Evolutionary conservation across 768 basidiomycete genomes (phyloP).

Genomic region (Suillus subaureus): DNA sequence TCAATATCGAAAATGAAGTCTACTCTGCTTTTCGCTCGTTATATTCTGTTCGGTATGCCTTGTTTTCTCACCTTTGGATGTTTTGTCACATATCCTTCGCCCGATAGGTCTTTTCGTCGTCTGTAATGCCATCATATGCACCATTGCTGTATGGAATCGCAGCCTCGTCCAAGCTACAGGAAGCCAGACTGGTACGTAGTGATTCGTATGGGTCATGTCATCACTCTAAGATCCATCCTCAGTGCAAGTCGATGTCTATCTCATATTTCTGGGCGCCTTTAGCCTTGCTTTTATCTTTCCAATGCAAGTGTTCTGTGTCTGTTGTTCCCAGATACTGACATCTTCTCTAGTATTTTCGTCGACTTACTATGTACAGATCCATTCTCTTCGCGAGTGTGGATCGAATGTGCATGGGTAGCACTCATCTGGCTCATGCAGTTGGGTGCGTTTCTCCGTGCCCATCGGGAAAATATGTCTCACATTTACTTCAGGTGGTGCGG

Average conservation of each 20-base stretch:
- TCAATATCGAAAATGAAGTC: conserved; percentile 41
- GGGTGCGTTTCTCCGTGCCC: conserved; percentile 41
- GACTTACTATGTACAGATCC: conserved; percentile 56
- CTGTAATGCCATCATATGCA: conserved; percentile 66
- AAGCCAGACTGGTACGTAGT: conserved; percentile 41
- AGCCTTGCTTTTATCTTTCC: conserved; percentile 60
- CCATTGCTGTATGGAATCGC: conserved; percentile 70
- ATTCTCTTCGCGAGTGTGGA: conserved; percentile 66
- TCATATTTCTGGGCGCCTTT: conserved; percentile 59
- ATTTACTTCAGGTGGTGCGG: conserved; percentile 50
- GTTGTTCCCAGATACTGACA: conserved; percentile 7
- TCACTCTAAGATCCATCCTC: conserved; percentile 15
- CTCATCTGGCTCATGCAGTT: conserved; percentile 61
- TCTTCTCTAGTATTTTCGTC: conserved; percentile 48
- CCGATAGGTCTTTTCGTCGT: conserved; percentile 56
- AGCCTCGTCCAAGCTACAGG: conserved; percentile 44
- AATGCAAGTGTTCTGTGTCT: conserved; percentile 45
- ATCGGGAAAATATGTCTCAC: conserved; percentile 5
- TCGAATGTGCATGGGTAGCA: conserved; percentile 65
- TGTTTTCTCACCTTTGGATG: neutral
- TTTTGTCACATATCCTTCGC: neutral
- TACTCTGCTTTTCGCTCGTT: conserved; percentile 54
- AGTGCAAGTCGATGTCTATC: conserved; percentile 59
- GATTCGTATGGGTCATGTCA: conserved; percentile 4
- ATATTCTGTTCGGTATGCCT: conserved; percentile 57